phyloP scores from a whole-genome alignment of 495 filamentous ascomycete species.

The Hypoxylon fuscum region DNA sequence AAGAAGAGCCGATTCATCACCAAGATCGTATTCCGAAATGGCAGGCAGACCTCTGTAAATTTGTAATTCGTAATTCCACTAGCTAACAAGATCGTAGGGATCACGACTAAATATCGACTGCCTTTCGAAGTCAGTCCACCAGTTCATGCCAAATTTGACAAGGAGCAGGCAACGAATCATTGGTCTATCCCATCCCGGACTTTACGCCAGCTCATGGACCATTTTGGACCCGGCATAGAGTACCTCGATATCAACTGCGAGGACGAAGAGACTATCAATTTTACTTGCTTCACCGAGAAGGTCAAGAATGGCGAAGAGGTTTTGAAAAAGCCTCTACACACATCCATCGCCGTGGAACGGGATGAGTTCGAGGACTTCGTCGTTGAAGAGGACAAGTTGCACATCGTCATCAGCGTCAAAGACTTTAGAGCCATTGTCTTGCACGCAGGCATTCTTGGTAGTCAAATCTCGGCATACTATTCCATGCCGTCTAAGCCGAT shows the following conservation, averaged over 20 bases:
- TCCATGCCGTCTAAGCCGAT: slow-evolving; percentile 83
- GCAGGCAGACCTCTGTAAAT: slow-evolving; percentile 51
- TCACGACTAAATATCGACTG: slow-evolving; percentile 90
- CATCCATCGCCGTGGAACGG: slow-evolving; percentile 85
- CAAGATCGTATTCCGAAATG: slow-evolving; percentile 85
- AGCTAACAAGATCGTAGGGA: slow-evolving; percentile 59
- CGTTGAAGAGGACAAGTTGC: slow-evolving; percentile 77
- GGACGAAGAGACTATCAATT: slow-evolving; percentile 64
- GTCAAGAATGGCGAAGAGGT: slow-evolving; percentile 88
- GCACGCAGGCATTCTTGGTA: slow-evolving; percentile 81
- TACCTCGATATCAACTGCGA: slow-evolving; percentile 88
- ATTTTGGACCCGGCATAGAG: slow-evolving; percentile 91
- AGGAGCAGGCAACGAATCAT: slow-evolving; percentile 69
- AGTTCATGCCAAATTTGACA: slow-evolving; percentile 89
- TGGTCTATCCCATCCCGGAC: slow-evolving; percentile 82
- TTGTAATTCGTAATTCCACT: slow-evolving; percentile 1
- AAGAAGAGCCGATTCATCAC: slow-evolving; percentile 84
- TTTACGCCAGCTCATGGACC: slow-evolving; percentile 84
- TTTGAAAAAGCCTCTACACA: slow-evolving; percentile 92
- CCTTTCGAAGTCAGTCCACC: slow-evolving; percentile 85
- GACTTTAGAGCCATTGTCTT: slow-evolving; percentile 91
- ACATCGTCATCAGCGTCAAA: slow-evolving; percentile 90
- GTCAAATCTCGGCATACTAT: slow-evolving; percentile 77
- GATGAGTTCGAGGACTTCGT: slow-evolving; percentile 85
- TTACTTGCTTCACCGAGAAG: slow-evolving; percentile 97